A percentile compares a stretch with the other conserved stretches of the same genome.
Conservation (phyloP, 2,329 filamentous ascomycete species). For the Fusarium udum region DNA sequence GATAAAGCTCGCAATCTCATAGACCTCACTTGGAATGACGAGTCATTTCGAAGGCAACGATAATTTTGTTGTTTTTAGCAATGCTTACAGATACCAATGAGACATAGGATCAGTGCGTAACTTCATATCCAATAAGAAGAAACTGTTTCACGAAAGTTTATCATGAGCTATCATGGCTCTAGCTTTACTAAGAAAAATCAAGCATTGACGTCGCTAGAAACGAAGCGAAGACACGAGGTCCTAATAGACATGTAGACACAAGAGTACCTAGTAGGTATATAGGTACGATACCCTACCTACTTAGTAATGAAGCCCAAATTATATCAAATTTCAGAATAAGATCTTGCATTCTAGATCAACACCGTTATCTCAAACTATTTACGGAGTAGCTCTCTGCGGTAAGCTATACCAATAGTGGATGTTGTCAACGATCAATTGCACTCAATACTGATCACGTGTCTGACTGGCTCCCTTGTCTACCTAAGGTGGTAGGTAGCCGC, state of each 20-base stretch:
- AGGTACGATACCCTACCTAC: too few species aligned
- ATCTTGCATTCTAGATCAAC: not conserved
- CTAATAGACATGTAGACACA: not conserved
- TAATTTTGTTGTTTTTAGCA: not conserved
- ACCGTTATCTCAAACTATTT: not conserved
- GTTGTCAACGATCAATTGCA: not conserved
- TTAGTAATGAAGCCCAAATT: not conserved
- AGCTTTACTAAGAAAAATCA: not conserved
- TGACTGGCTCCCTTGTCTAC: not conserved
- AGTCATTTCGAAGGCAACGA: not conserved
- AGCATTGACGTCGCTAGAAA: not conserved
- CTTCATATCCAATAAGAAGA: not conserved
- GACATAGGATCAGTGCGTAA: conserved; percentile 18
- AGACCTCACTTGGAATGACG: not conserved
- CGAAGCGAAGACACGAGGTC: not conserved
- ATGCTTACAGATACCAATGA: not conserved
- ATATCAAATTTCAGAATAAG: not conserved
- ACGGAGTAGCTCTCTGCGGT: not conserved
- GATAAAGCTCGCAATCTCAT: not conserved
- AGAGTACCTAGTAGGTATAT: not conserved
- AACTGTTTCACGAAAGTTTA: not conserved
- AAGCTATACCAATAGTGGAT: not conserved
- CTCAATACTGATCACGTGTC: conserved; percentile 11
- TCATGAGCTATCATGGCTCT: not conserved
- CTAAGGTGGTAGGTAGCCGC: conserved; percentile 25